Evolutionary conservation across 441 rosid species (phyloP).

Genomic region (Gossypium gossypioides): DNA sequence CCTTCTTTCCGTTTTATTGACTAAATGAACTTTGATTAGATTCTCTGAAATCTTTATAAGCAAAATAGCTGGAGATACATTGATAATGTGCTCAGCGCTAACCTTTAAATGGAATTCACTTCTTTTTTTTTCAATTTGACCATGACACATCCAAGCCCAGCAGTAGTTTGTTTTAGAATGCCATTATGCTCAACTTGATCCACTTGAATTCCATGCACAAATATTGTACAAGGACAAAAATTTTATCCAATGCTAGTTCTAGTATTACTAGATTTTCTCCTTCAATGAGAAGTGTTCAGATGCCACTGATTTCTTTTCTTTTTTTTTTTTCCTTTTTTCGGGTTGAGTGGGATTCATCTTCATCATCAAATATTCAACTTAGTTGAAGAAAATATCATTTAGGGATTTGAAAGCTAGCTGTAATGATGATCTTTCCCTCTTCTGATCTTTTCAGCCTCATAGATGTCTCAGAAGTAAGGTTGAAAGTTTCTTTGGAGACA

Average conservation of each 20-base stretch:
- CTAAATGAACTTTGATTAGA: background rate
- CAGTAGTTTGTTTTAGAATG: background rate
- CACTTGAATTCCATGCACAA: background rate
- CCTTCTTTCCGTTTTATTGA: background rate
- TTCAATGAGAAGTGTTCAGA: background rate
- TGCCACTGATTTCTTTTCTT: background rate
- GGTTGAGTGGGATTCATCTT: background rate
- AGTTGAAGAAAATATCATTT: background rate
- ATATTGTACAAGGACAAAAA: background rate
- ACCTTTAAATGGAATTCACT: background rate
- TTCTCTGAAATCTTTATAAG: background rate
- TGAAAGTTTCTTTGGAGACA: constrained; percentile 84
- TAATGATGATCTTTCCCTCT: background rate
- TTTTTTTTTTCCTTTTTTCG: too few relatives aligned
- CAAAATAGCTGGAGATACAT: background rate
- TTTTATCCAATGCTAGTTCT: background rate
- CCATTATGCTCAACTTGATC: background rate
- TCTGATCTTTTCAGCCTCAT: constrained; percentile 54
- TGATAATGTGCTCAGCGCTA: background rate
- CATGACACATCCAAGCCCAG: background rate
- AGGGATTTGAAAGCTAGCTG: constrained; percentile 4
- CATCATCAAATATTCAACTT: background rate
- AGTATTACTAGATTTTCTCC: background rate
- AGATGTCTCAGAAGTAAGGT: constrained; percentile 91
- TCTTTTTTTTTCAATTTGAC: background rate